Base-by-base conservation (phyloP, 371 early-diverging fungal genomes). In the Mucor plumbeus region DNA sequence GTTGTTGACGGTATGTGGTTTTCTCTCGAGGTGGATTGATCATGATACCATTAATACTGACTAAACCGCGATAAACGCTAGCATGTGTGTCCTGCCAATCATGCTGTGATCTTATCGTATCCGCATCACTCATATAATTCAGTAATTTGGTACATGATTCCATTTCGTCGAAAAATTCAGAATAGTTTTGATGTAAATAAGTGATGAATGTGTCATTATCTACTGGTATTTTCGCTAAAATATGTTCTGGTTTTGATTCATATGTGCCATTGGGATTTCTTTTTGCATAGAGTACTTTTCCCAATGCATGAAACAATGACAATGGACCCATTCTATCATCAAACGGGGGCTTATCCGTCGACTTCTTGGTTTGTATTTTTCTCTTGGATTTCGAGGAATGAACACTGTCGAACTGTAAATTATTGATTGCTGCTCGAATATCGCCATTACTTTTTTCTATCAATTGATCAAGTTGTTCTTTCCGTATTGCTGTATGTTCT, bases 231-330 rank as follows among this genome's bases (percentile, higher is more conserved):
- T 53, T 59, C n/a, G 65, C 54, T 0, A 81, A 44, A 13, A 78
- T 77, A 39, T 68, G 60, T 69, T 75, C 75, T 38, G 79, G 77
- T 14, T 41, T 44, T 4, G 77, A 74, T 65, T 81, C 75, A 8
- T 68, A 57, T 26, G 58, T n/a, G 5, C 69, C 69, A 35, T 71
- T 35, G 5, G 61, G 11, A 33, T 67, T 64, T 67, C 79, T 58
- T 58, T 83, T 83, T 7, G 72, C 70, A 61, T 79, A 75, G 1
- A 83, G 50, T 4, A 77, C 79, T 59, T 83, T 83, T 7, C 83
- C 83, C 7, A 80, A 11, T 0, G 79, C 77, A 64, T 83, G 83
- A 35, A 83, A 83, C 15, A 83, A 47, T 34, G 55, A 17, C 8
- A 79, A 54, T 4, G 73, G 69, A 0, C 62, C 67, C 7, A 47